These are phyloP conservation scores for Arctostaphylos glauca DNA, from an alignment of 148 eudicot species.

Conservation along the genomic window DNA sequence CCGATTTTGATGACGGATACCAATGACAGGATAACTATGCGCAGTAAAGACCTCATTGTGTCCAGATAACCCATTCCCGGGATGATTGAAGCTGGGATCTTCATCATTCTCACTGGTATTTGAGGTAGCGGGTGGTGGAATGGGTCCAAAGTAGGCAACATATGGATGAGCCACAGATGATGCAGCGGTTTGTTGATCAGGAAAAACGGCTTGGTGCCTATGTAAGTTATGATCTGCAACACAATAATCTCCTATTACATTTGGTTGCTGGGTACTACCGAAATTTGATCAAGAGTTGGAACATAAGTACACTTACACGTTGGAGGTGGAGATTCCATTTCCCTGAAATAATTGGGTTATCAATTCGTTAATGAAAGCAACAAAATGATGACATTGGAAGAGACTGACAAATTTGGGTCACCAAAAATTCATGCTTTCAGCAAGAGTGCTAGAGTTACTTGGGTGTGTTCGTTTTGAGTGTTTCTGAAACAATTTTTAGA, in stretches of 20 bases:
- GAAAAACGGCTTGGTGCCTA: conserved; percentile 21
- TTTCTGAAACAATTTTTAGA: too few relatives aligned
- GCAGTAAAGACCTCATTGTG: conserved; percentile 24
- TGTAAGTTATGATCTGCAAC: conserved; percentile 32
- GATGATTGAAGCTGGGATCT: conserved; percentile 24
- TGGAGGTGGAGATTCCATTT: conserved; percentile 25
- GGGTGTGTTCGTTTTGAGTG: too few relatives aligned
- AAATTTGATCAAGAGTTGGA: conserved; percentile 3
- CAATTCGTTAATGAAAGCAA: conserved; percentile 16
- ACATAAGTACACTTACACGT: conserved; percentile 24
- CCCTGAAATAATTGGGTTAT: conserved; percentile 28
- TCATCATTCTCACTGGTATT: conserved; percentile 26
- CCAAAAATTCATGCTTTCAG: neutral
- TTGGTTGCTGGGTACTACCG: neutral
- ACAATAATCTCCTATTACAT: conserved; percentile 10
- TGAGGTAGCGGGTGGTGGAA: conserved; percentile 20
- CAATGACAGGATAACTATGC: conserved; percentile 21
- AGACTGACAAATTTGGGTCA: neutral
- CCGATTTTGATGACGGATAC: conserved; percentile 21
- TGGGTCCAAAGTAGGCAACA: conserved; percentile 25
- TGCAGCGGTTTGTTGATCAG: conserved; percentile 27
- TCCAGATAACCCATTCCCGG: conserved; percentile 20
- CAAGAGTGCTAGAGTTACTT: neutral
- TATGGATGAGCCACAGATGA: conserved; percentile 28
- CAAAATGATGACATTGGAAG: neutral